Evolutionary conservation across 2,329 filamentous ascomycete genomes (phyloP), one percentile per base, ranked within the genome.

Genomic region (Sclerotiophoma versabilis): DNA sequence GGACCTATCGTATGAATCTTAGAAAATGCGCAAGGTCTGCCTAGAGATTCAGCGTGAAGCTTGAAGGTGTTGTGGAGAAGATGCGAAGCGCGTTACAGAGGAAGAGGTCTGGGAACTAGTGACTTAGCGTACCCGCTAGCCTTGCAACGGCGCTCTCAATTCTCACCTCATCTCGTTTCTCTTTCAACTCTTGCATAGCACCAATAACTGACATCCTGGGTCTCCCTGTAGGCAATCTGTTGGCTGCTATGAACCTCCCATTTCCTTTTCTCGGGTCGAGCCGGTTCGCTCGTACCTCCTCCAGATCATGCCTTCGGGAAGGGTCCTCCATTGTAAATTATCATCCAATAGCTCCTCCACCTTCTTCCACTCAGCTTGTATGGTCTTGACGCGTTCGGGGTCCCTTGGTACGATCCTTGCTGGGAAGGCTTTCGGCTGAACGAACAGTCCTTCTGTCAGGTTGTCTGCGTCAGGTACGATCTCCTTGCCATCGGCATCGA

Each of bases 301-400:
- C 49, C 53, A 62, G 2, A 64, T 43, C 17, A 68, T 4, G 0
- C 60, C 63, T n/a, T 63, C 59, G 9, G 65, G 65, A 9, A 62
- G 20, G 9, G 47, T 34, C 30, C 54, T 59, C 65, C 65, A 70
- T 50, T 70, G 65, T 43, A 47, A 22, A 8, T 61, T 27, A 5
- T 43, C 39, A 33, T 66, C 63, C 19, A 70, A 27, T 26, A 63
- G 29, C 0, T 17, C 37, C 19, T 47, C 57, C 51, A 61, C 59
- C 54, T 59, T 59, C 7, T 32, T 32, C 66, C 65, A 70, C 15
- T 62, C 64, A 1, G 48, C 39, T 25, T 51, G 51, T 10, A 66
- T 39, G 5, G 43, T 5, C 1, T 41, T 41, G 15, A 32, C 58
- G n/a, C 52, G 61, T 1, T 17, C 36, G 10, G 36, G 34, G 20